Conservation (phyloP, 2,329 filamentous ascomycete genomes). For the Tolypocladium tundrense region DNA sequence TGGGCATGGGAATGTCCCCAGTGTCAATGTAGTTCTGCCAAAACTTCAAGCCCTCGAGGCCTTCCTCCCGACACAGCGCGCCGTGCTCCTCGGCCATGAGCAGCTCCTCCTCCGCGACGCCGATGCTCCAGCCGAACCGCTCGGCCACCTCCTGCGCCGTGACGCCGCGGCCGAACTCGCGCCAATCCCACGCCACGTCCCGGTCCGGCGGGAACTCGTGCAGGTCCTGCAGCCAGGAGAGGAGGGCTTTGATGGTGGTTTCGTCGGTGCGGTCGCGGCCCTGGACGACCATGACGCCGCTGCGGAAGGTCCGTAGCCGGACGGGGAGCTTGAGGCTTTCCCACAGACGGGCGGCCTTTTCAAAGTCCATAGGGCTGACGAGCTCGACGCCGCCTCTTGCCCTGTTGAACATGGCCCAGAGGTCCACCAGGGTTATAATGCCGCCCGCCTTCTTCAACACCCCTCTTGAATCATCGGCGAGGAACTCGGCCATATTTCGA, state of each 20-base stretch:
- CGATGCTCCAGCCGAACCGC: conserved; percentile 92
- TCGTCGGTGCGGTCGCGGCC: conserved; percentile 81
- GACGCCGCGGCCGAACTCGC: conserved; percentile 68
- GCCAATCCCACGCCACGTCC: conserved; percentile 68
- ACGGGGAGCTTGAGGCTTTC: conserved; percentile 79
- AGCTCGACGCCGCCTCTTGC: conserved; percentile 89
- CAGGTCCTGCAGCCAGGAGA: conserved; percentile 67
- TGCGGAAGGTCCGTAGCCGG: conserved; percentile 79
- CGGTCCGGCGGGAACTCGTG: conserved; percentile 54
- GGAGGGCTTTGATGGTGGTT: conserved; percentile 67
- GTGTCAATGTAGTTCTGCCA: conserved; percentile 71
- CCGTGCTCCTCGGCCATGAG: conserved; percentile 95
- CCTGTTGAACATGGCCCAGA: conserved; percentile 93
- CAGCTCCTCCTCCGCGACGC: conserved; percentile 87
- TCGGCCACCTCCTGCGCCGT: conserved; percentile 85
- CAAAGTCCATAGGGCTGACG: conserved; percentile 83
- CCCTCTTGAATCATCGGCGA: conserved; percentile 74
- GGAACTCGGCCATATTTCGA: conserved; percentile 75
- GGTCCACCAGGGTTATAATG: conserved; percentile 79
- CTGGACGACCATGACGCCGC: conserved; percentile 89
- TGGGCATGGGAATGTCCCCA: conserved; percentile 24
- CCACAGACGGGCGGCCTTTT: conserved; percentile 82
- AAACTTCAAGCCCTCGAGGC: conserved; percentile 81
- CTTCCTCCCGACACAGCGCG: conserved; percentile 79
- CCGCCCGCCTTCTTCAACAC: conserved; percentile 72